Evolutionary conservation across 345 rosid genomes (phyloP).

Genomic region (Hibiscus trionum): DNA sequence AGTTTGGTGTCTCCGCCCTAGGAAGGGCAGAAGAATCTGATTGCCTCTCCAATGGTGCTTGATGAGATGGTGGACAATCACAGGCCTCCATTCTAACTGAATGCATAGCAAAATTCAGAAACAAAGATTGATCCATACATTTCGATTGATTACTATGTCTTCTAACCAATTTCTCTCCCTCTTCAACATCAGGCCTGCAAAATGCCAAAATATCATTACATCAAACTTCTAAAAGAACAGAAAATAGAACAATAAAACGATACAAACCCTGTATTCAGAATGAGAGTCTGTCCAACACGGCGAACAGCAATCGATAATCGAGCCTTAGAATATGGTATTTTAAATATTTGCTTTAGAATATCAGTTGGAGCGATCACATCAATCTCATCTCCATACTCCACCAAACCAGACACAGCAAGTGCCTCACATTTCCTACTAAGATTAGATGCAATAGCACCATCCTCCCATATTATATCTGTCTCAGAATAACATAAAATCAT

Average conservation of each 20-base stretch:
- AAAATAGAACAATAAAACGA: conserved; percentile 3
- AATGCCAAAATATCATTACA: conserved; percentile 3
- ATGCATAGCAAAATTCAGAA: conserved; percentile 96
- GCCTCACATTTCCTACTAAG: conserved; percentile 76
- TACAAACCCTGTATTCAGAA: conserved; percentile 75
- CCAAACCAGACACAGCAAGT: conserved; percentile 92
- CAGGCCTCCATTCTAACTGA: conserved; percentile 98
- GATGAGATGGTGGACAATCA: conserved; percentile 82
- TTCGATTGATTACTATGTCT: conserved; percentile 71
- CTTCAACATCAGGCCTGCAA: conserved; percentile 84
- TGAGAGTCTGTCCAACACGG: conserved; percentile 87
- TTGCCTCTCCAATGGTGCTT: conserved; percentile 34
- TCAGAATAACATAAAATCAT: conserved; percentile 14
- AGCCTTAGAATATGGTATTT: conserved; percentile 92
- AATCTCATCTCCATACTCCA: conserved; percentile 88
- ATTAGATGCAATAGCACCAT: conserved; percentile 53
- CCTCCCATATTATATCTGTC: conserved; percentile 66
- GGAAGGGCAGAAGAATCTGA: conserved; percentile 58
- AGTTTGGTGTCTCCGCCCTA: conserved; percentile 32
- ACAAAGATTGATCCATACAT: conserved; percentile 75
- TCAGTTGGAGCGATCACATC: conserved; percentile 89
- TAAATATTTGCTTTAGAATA: conserved; percentile 88
- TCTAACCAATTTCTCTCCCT: conserved; percentile 78
- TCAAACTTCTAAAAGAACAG: neutral
- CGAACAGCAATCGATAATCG: conserved; percentile 86